Conservation (phyloP, 2,329 filamentous ascomycete genomes). For the Penicillium crustosum region DNA sequence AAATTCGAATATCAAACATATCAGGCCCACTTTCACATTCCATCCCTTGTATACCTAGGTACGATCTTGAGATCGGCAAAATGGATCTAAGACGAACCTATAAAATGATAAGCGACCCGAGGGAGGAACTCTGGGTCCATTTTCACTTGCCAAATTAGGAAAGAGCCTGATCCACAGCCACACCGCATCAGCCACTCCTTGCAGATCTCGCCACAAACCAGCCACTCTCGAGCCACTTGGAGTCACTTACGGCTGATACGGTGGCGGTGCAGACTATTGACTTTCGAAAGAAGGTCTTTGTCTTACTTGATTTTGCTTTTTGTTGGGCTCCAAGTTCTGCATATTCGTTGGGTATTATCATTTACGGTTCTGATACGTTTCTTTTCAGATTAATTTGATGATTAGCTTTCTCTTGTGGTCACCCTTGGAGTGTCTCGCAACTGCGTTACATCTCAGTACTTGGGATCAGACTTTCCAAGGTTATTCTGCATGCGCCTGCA, state of each 20-base stretch:
- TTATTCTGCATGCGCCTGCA: not conserved
- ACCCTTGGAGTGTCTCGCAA: not conserved
- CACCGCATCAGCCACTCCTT: constrained; percentile 24
- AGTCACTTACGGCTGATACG: constrained; percentile 18
- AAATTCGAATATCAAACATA: constrained; percentile 5
- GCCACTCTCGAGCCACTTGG: constrained; percentile 12
- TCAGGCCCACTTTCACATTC: constrained; percentile 15
- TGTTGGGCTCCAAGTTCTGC: constrained; percentile 6
- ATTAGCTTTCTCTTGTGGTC: constrained; percentile 1
- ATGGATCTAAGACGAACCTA: not conserved
- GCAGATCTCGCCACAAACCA: constrained; percentile 13
- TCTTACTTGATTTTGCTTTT: constrained; percentile 11
- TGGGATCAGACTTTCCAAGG: not conserved
- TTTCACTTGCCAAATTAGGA: constrained; percentile 12
- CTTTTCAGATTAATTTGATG: not conserved
- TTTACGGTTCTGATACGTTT: not conserved
- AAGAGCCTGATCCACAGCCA: constrained; percentile 18
- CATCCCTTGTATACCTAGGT: not conserved
- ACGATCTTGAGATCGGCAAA: not conserved
- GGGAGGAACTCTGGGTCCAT: not conserved
- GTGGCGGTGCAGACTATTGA: constrained; percentile 21
- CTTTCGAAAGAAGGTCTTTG: constrained; percentile 5
- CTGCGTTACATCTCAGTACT: not conserved
- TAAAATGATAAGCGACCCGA: not conserved
- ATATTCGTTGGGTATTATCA: constrained; percentile 1